These are phyloP conservation scores for Stemphylium lycopersici DNA, from an alignment of 2,329 filamentous ascomycete genomes.

Conservation along the genomic window DNA sequence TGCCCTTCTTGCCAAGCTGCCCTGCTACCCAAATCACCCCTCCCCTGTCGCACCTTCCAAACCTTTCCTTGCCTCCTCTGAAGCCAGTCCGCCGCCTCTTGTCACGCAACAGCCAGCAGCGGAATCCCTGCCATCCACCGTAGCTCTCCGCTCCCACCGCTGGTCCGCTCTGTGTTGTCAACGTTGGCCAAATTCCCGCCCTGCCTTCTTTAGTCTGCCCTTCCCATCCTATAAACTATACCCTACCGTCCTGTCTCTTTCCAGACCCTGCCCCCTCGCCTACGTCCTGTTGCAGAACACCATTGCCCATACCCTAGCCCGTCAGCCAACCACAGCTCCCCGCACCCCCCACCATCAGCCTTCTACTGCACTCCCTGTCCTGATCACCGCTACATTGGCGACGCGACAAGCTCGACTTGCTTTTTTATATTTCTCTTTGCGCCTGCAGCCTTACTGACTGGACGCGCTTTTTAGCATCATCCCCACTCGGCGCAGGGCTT, in stretches of 20 bases:
- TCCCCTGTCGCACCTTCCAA: conserved; percentile 38
- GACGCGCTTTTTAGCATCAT: conserved; percentile 66
- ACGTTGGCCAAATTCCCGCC: conserved; percentile 25
- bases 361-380: conserved; percentile 24
- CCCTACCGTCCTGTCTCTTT: conserved; percentile 40
- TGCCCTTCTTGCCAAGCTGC: conserved; percentile 49
- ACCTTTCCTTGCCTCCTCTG: conserved; percentile 30
- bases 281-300: conserved; percentile 33
- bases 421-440: conserved; percentile 23
- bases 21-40: conserved; percentile 37
- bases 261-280: conserved; percentile 46
- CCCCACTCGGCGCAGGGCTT: conserved; percentile 77
- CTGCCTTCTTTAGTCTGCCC: conserved; percentile 36
- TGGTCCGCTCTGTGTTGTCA: conserved; percentile 44
- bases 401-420: conserved; percentile 1
- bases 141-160: conserved; percentile 38
- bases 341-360: conserved; percentile 25
- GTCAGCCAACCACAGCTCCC: conserved; percentile 31
- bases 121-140: conserved; percentile 38
- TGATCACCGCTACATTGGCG: conserved; percentile 15
- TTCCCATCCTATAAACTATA: conserved; percentile 45
- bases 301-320: conserved; percentile 29
- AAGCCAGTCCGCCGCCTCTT: conserved; percentile 36
- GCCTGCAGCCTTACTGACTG: conserved; percentile 38
- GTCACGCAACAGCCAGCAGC: conserved; percentile 38